These are phyloP conservation scores for Zelonia costaricensis DNA, from an alignment of 208 protist genomes.

Conservation along the genomic window DNA sequence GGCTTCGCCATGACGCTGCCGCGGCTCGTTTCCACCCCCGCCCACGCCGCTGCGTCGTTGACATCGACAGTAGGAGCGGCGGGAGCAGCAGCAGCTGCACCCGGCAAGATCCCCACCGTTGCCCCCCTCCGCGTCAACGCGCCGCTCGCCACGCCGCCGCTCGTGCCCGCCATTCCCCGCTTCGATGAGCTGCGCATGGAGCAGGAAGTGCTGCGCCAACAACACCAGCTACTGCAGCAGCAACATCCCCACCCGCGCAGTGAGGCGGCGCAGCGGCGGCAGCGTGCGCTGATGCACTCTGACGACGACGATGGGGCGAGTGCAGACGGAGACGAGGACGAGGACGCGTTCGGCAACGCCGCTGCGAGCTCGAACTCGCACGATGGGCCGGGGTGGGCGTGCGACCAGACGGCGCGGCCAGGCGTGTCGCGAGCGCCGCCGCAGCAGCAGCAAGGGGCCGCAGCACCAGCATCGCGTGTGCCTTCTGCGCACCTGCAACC, in stretches of 20 bases:
- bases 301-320: conserved; percentile 7
- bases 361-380: not conserved
- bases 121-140: not conserved
- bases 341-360: not conserved
- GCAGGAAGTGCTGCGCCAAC: conserved; percentile 2
- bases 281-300: not conserved
- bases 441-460: not conserved
- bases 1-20: too few relatives aligned
- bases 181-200: conserved; percentile 10
- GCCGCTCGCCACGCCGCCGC: not conserved
- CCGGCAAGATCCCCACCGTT: too few relatives aligned
- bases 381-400: not conserved
- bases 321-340: not conserved
- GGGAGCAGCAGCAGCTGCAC: too few relatives aligned
- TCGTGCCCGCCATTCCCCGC: conserved; percentile 14
- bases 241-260: conserved; percentile 21
- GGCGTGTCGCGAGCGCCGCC: not conserved
- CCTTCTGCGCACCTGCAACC: too few relatives aligned
- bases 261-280: conserved; percentile 10
- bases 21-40: too few relatives aligned
- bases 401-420: conserved; percentile 10
- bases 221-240: not conserved
- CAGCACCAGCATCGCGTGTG: too few relatives aligned
- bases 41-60: too few relatives aligned
- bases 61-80: too few relatives aligned